Evolutionary conservation across 148 eudicot species (phyloP), one percentile per base, ranked within the genome.

Genomic region (Vaccinium vitisidaea): DNA sequence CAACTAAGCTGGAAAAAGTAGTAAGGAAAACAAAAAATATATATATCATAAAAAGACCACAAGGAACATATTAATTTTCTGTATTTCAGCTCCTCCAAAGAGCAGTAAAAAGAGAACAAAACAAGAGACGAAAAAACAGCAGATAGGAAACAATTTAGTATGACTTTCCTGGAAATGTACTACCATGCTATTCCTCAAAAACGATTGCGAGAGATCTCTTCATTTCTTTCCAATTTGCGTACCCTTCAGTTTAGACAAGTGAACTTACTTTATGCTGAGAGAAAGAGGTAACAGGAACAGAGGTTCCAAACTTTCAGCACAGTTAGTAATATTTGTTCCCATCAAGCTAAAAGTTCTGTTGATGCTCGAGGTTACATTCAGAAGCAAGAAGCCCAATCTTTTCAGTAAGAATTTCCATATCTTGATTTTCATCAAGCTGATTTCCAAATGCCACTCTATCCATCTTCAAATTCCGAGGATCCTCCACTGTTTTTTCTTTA

Each of bases 341-440:
- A 18, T 67, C 43, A 13, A 78, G 27, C 83, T 36, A 77, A 46
- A 70, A 50, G 23, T 15, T 23, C 49, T 55, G 52, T 18, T 79
- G 75, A 6, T 79, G 84, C 48, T 71, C 48, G 13, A 80, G 65
- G 83, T 46, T 58, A 58, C 53, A 43, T 63, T 80, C 87, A 18
- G 92, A 90, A 86, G 90, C 82, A 59, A 92, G 74, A 84, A 59
- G 80, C 50, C 88, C 94, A 86, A 90, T 79, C 80, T 84, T 87
- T 82, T 88, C 87, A 23, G 89, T 90, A 81, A 92, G 77, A 75
- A 82, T 63, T 49, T 89, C 91, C 86, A 92, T 67, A 48, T 78
- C 84, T 50, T 85, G 87, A 52, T 82, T 55, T 9, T 23, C 67
- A 55, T 79, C 90, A 75, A 32, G 36, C 79, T 82, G 73, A 19